Evolutionary conservation across 306 rosid species (phyloP), one percentile per base, ranked within the genome.

Genomic region (Datisca glomerata): DNA sequence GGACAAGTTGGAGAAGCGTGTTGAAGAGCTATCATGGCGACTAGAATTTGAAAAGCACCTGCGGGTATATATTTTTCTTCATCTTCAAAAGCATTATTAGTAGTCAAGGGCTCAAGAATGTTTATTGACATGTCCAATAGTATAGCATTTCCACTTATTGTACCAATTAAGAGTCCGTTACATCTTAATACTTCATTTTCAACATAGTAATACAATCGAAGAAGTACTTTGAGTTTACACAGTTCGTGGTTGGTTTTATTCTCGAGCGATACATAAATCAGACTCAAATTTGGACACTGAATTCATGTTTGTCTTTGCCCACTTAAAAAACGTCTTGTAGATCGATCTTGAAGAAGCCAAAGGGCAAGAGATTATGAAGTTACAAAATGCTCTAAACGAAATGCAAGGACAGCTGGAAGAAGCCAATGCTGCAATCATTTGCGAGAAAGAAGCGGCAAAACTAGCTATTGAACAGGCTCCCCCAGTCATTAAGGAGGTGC

Each of bases 1-100:
- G 75, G 95, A 85, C 76, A 85, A 79, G 64, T 59, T 85, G 72
- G 95, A 85, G 70, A 85, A 85, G 70, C 95, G 86, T 3, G 95
- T 85, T 10, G 95, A 85, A 63, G 95, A 85, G 67, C 79, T 85
- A 31, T 61, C 81, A 41, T 85, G 95, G 95, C 62, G 95, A 67
- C 66, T 85, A 32, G 86, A 85, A 25, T 24, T 85, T 52, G 95
- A 85, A 57, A 85, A 85, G 61, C 82, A 80, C 70, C 44, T 70
- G 74, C 68, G 93, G 81, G 93, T 76, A 79, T 41, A 6, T 12
- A n/a, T 38, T 19, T 52, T 22, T 55, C 21, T 34, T 45, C n/a
- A n/a, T n/a, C n/a, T n/a, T n/a, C n/a, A n/a, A n/a, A n/a, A n/a
- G n/a, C n/a, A n/a, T n/a, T n/a, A n/a, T n/a, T n/a, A n/a, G n/a